Percentiles rank a stretch among this genome's conserved stretches.
phyloP scores from a whole-genome alignment of 768 basidiomycete species.

The Rhodotorula toruloides region DNA sequence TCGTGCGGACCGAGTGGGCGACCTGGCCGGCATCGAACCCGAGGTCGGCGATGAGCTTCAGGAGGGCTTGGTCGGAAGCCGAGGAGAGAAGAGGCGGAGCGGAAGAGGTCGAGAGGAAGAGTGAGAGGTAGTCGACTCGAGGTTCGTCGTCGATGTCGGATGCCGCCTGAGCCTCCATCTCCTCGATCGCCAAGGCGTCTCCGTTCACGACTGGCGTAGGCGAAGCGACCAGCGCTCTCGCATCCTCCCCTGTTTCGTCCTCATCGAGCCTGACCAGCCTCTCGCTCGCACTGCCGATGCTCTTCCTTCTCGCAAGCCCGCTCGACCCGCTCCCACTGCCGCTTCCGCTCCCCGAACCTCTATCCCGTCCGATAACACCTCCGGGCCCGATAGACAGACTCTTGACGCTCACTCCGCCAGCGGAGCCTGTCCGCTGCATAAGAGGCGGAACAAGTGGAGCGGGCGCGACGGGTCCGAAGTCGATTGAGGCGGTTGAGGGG shows the following conservation, averaged over 20 bases:
- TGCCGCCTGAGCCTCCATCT: neutral
- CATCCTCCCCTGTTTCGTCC: neutral
- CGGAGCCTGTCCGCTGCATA: neutral
- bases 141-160: too few species aligned
- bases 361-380: neutral
- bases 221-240: too few species aligned
- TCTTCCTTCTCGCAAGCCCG: neutral
- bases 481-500: conserved; percentile 4
- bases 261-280: neutral
- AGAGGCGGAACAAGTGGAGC: neutral
- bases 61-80: conserved; percentile 67
- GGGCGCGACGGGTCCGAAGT: neutral
- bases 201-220: too few species aligned
- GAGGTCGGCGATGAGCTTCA: conserved; percentile 66
- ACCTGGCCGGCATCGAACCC: conserved; percentile 94
- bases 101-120: conserved; percentile 49
- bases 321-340: neutral
- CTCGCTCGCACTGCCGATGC: neutral
- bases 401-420: neutral
- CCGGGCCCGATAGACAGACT: neutral
- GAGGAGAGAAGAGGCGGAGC: conserved; percentile 84
- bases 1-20: conserved; percentile 80
- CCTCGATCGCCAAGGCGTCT: too few species aligned
- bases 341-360: neutral
- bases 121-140: conserved; percentile 53